Evolutionary conservation across 129 eudicot species (phyloP).

Genomic region (Daucus carota): DNA sequence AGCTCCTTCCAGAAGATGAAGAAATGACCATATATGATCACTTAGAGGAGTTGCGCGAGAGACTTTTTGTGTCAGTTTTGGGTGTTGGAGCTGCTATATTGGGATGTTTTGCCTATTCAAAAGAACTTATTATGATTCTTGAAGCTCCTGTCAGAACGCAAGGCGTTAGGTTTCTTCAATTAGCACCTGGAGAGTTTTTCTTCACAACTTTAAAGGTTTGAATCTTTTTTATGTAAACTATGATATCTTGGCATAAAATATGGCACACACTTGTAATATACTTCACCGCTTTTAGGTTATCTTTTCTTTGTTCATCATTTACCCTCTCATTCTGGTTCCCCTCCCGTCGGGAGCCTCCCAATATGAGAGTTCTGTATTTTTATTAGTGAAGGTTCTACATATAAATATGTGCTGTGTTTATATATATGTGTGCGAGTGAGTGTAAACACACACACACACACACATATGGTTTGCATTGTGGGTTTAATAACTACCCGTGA

Average conservation of each 20-base stretch:
- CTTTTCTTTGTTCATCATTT: neutral
- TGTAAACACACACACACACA: too few species aligned
- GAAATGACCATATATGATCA: constrained; percentile 97
- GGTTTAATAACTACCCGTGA: neutral
- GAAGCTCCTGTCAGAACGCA: constrained; percentile 90
- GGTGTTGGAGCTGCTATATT: constrained; percentile 90
- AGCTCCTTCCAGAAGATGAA: constrained; percentile 90
- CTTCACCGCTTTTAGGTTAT: neutral
- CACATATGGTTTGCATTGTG: too few species aligned
- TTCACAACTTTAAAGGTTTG: constrained; percentile 86
- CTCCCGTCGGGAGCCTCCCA: too few species aligned
- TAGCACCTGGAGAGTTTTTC: constrained; percentile 98
- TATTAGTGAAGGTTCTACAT: too few species aligned
- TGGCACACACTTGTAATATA: too few species aligned
- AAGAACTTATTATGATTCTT: constrained; percentile 85
- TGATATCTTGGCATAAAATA: neutral
- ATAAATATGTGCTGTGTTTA: too few species aligned
- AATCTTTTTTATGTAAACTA: constrained; percentile 2
- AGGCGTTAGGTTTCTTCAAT: constrained; percentile 92
- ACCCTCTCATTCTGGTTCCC: neutral
- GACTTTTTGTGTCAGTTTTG: constrained; percentile 87
- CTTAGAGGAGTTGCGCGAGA: constrained; percentile 81
- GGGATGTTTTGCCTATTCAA: constrained; percentile 90
- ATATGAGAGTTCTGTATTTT: too few species aligned
- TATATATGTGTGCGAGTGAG: too few species aligned